phyloP scores from a whole-genome alignment of 352 stramenopile species.

The Phytopythium litorale region DNA sequence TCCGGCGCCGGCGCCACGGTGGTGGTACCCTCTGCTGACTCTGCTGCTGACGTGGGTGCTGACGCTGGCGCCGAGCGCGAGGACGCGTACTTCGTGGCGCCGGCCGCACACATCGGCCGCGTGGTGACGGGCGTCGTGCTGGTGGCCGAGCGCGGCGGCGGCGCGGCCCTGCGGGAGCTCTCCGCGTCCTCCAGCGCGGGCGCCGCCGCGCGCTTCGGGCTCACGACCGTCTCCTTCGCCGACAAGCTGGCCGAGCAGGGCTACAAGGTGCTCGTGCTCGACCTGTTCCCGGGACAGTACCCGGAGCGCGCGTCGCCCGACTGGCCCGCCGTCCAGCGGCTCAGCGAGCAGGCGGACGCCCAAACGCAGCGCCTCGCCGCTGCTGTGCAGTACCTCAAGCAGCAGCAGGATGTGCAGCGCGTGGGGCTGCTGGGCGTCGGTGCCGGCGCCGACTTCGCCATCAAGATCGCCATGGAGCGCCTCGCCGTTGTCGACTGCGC shows the following conservation, averaged over 20 bases:
- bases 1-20: constrained; percentile 42
- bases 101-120: constrained; percentile 71
- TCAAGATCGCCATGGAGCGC: constrained; percentile 55
- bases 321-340: constrained; percentile 11
- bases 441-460: constrained; percentile 58
- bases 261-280: constrained; percentile 83
- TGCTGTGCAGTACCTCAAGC: constrained; percentile 53
- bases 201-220: constrained; percentile 33
- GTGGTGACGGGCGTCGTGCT: constrained; percentile 84
- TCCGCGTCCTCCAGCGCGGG: constrained; percentile 1
- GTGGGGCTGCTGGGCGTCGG: constrained; percentile 66
- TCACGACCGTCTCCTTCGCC: constrained; percentile 69
- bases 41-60: no score
- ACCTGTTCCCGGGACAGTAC: constrained; percentile 23
- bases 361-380: constrained; percentile 35
- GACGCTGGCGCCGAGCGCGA: constrained; percentile 4
- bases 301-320: constrained; percentile 8
- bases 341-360: constrained; percentile 10
- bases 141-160: constrained; percentile 35
- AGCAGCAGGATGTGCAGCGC: constrained; percentile 72
- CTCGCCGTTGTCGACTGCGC: constrained; percentile 48
- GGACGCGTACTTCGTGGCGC: constrained; percentile 68
- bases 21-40: constrained; percentile 19
- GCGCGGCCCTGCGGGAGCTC: constrained; percentile 24
- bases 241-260: constrained; percentile 86